phyloP scores from a whole-genome alignment of 495 filamentous ascomycete genomes.

The Lasiosphaeris hirsuta region DNA sequence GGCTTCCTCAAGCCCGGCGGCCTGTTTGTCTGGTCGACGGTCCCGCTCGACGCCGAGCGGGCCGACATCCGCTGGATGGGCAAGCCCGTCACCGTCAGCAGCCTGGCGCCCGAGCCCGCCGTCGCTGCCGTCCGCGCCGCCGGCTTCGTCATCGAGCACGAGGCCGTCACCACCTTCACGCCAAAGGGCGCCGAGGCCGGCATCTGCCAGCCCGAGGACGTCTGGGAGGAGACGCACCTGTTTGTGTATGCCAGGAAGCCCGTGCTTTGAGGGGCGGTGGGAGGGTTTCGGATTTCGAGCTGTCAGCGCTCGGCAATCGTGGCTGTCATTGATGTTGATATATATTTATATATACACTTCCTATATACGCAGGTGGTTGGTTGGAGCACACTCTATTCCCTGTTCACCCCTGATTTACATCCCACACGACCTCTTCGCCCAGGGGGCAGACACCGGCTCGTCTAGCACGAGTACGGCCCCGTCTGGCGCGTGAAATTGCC shows the following conservation, averaged over 20 bases:
- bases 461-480: slow-evolving; percentile 23
- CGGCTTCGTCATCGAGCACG: slow-evolving; percentile 15
- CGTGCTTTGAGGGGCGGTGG: not conserved
- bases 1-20: slow-evolving; percentile 15
- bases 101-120: slow-evolving; percentile 6
- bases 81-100: slow-evolving; percentile 13
- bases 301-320: not conserved
- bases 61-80: slow-evolving; percentile 20
- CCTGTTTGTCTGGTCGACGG: slow-evolving; percentile 18
- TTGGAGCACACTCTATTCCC: too few species aligned
- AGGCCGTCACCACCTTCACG: slow-evolving; percentile 12
- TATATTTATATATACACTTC: slow-evolving; percentile 3
- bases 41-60: slow-evolving; percentile 14
- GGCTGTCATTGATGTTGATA: not conserved
- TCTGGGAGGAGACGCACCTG: slow-evolving; percentile 26
- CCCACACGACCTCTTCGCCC: not conserved
- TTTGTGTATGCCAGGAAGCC: slow-evolving; percentile 22
- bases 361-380: not conserved
- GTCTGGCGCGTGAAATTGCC: slow-evolving; percentile 34
- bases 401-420: not conserved
- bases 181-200: slow-evolving; percentile 17
- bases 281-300: too few species aligned
- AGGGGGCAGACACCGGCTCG: not conserved
- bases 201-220: slow-evolving; percentile 16
- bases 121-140: slow-evolving; percentile 10